Evolutionary conservation across 106 monocot genomes (phyloP), one percentile per base, ranked within the genome.

Genomic region (Hemerocallis citrina): DNA sequence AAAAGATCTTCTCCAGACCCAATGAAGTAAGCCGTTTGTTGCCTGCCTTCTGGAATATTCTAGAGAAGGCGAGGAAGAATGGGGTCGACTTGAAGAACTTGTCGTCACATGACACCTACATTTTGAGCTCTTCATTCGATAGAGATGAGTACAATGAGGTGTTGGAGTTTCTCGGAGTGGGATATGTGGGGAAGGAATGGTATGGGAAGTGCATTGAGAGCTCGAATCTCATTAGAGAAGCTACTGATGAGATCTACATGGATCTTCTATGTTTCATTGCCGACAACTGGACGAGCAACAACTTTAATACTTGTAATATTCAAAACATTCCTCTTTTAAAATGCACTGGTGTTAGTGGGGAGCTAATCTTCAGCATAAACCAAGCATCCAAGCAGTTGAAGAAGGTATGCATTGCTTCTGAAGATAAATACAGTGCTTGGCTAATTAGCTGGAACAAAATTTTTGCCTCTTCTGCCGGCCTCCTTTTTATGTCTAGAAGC

Each of bases 161-260:
- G 17, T 37, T 79, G 35, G 27, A 11, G 1, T 79, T 66, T 66
- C 44, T 79, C 5, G 79, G 43, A n/a, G 48, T 74, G 13, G 52
- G 11, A 16, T 55, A 32, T 44, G 52, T 79, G 3, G 52, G 42
- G 23, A 52, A 14, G 15, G 38, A 30, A 21, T 79, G 79, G 74
- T 79, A 79, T 24, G 51, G 38, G 0, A 79, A 79, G 29, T 79
- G 69, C 44, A 74, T 79, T 17, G 39, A 62, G 38, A 37, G 65
- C 4, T 70, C 28, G 13, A 52, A 70, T 48, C 70, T 79, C 25
- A 70, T 56, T 1, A 66, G 24, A 43, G 35, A 74, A 52, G 59
- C 34, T 30, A 13, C 69, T 17, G 79, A 79, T 27, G 51, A 54
- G 17, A 36, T 79, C 21, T 74, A 74, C 27, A 3, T 74, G 51